These are phyloP conservation scores for Acer negundo DNA, from an alignment of 345 rosid species.

Conservation along the genomic window DNA sequence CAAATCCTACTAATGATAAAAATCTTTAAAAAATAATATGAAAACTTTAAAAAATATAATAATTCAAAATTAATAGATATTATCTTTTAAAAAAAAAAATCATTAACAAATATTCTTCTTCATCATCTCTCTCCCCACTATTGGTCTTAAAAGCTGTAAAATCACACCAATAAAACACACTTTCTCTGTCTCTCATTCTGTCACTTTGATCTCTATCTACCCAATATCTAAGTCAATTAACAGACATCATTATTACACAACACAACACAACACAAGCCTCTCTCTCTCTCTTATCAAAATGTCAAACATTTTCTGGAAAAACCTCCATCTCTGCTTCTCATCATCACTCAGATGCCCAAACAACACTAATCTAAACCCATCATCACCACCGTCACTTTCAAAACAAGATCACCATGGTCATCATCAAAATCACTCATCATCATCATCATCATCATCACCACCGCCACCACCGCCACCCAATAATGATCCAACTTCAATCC, in stretches of 20 bases:
- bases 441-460: not conserved
- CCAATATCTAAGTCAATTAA: not conserved
- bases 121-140: not conserved
- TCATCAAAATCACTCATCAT: not conserved
- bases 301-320: conserved; percentile 66
- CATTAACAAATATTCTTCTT: not conserved
- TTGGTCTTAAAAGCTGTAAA: not conserved
- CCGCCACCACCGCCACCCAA: not conserved
- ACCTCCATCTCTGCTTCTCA: conserved; percentile 57
- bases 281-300: conserved; percentile 33
- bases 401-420: conserved; percentile 18
- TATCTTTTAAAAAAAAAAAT: too few species aligned
- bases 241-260: not conserved
- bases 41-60: too few species aligned
- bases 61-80: too few species aligned
- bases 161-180: not conserved
- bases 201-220: not conserved
- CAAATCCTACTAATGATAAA: too few species aligned
- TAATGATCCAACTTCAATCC: not conserved
- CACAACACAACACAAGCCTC: not conserved
- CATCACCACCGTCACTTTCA: conserved; percentile 31
- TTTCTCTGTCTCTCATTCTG: not conserved
- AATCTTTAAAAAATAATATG: too few species aligned
- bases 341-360: conserved; percentile 46
- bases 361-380: conserved; percentile 18